Conservation (phyloP, 106 monocot genomes). For the Iris macrosiphon region DNA sequence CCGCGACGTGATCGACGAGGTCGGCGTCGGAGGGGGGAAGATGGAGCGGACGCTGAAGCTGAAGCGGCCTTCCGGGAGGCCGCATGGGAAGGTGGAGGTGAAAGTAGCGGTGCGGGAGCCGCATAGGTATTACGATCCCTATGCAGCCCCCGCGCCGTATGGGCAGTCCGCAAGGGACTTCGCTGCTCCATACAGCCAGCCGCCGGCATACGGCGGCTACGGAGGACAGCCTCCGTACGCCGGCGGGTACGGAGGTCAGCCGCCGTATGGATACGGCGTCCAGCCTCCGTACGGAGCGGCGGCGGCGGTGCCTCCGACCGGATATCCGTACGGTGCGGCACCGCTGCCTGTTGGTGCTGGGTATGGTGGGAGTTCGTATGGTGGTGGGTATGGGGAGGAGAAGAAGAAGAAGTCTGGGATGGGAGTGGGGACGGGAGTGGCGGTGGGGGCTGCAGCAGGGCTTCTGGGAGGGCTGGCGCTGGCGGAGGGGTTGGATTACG, state of each 20-base stretch:
- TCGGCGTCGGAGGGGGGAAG: constrained; percentile 35
- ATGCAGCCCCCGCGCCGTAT: constrained; percentile 28
- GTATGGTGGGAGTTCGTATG: constrained; percentile 14
- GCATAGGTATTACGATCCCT: constrained; percentile 23
- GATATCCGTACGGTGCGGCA: constrained; percentile 5
- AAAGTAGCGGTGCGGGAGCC: constrained; percentile 43
- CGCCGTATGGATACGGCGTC: constrained; percentile 3
- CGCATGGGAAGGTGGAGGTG: constrained; percentile 52
- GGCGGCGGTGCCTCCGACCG: background rate
- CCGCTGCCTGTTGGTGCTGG: background rate
- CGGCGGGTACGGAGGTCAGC: constrained; percentile 15
- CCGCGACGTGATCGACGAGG: constrained; percentile 58
- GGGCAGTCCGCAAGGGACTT: constrained; percentile 27
- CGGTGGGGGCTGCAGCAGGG: constrained; percentile 89
- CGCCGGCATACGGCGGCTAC: constrained; percentile 6
- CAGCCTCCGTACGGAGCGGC: constrained; percentile 11
- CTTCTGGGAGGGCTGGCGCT: constrained; percentile 76
- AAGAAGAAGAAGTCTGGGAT: constrained; percentile 60
- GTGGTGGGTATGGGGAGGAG: background rate
- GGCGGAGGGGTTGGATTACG: constrained; percentile 57
- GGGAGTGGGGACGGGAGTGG: constrained; percentile 82
- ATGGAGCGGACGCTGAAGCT: constrained; percentile 29
- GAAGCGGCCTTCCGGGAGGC: constrained; percentile 75
- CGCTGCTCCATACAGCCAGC: constrained; percentile 16
- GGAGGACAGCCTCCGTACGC: constrained; percentile 10